phyloP scores from a whole-genome alignment of 2,329 filamentous ascomycete genomes.

The Botryosphaeria dothidea region DNA sequence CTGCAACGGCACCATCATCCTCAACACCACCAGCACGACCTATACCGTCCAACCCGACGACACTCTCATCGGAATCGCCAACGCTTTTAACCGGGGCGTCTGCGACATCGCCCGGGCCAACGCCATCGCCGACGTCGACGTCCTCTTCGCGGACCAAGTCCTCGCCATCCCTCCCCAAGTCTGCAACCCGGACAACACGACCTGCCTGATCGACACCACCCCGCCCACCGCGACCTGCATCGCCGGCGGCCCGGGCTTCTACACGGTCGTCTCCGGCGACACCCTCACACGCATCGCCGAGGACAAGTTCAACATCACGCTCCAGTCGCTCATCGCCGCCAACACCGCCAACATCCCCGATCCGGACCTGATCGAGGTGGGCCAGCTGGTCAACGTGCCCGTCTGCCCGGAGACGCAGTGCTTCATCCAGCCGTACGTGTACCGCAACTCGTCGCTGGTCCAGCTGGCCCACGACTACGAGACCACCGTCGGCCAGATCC shows the following conservation, averaged over 20 bases:
- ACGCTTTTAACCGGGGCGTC: background rate
- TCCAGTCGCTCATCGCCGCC: slow-evolving; percentile 22
- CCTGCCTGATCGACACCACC: slow-evolving; percentile 20
- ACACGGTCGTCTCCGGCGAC: slow-evolving; percentile 26
- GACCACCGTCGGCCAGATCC: slow-evolving; percentile 26
- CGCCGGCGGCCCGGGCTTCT: slow-evolving; percentile 24
- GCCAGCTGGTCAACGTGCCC: slow-evolving; percentile 28
- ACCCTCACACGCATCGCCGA: slow-evolving; percentile 25
- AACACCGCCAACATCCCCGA: slow-evolving; percentile 26
- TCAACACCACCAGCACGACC: background rate
- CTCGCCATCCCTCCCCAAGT: slow-evolving; percentile 16
- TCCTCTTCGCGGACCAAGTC: slow-evolving; percentile 12
- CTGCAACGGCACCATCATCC: background rate
- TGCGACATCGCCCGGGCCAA: slow-evolving; percentile 19
- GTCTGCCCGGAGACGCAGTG: slow-evolving; percentile 26
- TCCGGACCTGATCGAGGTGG: slow-evolving; percentile 23
- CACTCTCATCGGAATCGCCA: background rate
- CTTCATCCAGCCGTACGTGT: slow-evolving; percentile 25
- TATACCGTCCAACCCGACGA: background rate
- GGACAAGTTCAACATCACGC: slow-evolving; percentile 28
- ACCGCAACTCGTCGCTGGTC: slow-evolving; percentile 25
- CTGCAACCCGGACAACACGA: slow-evolving; percentile 26
- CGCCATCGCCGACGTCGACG: slow-evolving; percentile 32
- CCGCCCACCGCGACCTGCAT: slow-evolving; percentile 25
- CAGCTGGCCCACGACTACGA: slow-evolving; percentile 24